Percentiles rank a stretch among this genome's conserved stretches.
Evolutionary conservation across 139 green algal species (phyloP).

Genomic region (Diplosphaera chodatii): DNA sequence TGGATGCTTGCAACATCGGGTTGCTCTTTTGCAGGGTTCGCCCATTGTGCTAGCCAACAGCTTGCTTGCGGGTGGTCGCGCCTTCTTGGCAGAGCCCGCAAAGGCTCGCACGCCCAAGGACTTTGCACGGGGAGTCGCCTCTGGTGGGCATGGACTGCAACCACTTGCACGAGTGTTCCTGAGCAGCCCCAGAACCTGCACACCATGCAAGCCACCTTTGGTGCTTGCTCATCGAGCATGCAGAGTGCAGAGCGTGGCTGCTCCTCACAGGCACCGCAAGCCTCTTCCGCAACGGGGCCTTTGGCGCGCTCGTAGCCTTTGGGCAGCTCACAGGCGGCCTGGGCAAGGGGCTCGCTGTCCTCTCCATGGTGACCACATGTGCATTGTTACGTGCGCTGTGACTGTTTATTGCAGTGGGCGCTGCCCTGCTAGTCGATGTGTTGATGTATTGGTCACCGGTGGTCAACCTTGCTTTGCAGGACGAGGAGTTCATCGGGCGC

Average conservation of each 20-base stretch:
- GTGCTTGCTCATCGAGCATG: too few relatives aligned
- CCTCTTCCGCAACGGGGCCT: constrained; percentile 44
- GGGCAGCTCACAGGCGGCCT: constrained; percentile 33
- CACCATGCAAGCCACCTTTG: too few relatives aligned
- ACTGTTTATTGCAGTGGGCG: too few relatives aligned
- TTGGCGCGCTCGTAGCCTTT: constrained; percentile 41
- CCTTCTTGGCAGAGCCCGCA: constrained; percentile 46
- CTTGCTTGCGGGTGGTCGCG: constrained; percentile 40
- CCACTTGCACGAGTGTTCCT: too few relatives aligned
- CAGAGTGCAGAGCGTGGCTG: too few relatives aligned
- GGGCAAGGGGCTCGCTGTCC: constrained; percentile 35
- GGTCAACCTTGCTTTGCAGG: constrained; percentile 2
- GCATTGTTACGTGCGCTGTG: too few relatives aligned
- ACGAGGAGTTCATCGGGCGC: constrained; percentile 48
- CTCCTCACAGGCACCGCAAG: constrained; percentile 32
- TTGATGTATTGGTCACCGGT: too few relatives aligned
- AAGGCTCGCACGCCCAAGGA: constrained; percentile 41
- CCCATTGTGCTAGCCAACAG: constrained; percentile 31
- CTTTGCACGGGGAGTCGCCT: constrained; percentile 32
- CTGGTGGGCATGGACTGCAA: background rate
- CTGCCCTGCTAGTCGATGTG: too few relatives aligned
- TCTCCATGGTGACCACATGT: constrained; percentile 21
- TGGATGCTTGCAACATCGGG: too few relatives aligned
- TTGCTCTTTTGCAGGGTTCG: too few relatives aligned
- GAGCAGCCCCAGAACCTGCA: too few relatives aligned